Percentiles rank a stretch among this genome's conserved stretches.
These are phyloP conservation scores for Pseudonectria foliicola DNA, from an alignment of 2,329 filamentous ascomycete species.

Conservation along the genomic window DNA sequence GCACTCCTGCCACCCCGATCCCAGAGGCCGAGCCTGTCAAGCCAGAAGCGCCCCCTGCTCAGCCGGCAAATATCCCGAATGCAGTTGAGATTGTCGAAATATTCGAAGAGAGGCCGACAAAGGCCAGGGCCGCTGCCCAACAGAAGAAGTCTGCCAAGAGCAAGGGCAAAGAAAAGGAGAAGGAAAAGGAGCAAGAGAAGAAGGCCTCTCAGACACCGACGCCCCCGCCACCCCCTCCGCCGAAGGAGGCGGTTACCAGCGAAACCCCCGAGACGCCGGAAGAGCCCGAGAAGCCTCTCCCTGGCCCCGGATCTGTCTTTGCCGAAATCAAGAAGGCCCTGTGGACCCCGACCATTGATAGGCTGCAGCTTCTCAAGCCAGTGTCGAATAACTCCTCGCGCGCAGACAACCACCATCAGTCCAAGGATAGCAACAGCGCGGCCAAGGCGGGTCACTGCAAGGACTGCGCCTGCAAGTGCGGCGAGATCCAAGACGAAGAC, in stretches of 20 bases:
- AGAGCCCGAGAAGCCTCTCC: constrained; percentile 22
- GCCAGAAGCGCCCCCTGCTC: constrained; percentile 5
- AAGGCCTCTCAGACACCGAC: constrained; percentile 2
- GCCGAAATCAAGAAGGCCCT: constrained; percentile 27
- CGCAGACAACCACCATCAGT: constrained; percentile 14
- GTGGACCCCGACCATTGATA: constrained; percentile 27
- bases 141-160: constrained; percentile 25
- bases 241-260: constrained; percentile 10
- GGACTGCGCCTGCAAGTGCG: constrained; percentile 31
- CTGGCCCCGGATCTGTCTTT: constrained; percentile 29
- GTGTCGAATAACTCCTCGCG: constrained; percentile 24
- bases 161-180: constrained; percentile 20
- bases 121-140: constrained; percentile 23
- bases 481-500: constrained; percentile 41
- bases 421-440: constrained; percentile 8
- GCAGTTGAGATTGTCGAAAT: constrained; percentile 4
- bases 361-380: constrained; percentile 31
- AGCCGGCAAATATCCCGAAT: constrained; percentile 3
- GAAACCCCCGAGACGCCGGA: background rate
- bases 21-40: constrained; percentile 8
- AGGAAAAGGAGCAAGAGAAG: constrained; percentile 3
- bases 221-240: constrained; percentile 13
- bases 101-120: constrained; percentile 12
- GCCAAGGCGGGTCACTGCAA: constrained; percentile 27
- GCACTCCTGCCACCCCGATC: constrained; percentile 3